Percentiles rank a stretch among this genome's conserved stretches.
Conservation (phyloP, 441 rosid genomes). For the Jatropha podagrica region DNA sequence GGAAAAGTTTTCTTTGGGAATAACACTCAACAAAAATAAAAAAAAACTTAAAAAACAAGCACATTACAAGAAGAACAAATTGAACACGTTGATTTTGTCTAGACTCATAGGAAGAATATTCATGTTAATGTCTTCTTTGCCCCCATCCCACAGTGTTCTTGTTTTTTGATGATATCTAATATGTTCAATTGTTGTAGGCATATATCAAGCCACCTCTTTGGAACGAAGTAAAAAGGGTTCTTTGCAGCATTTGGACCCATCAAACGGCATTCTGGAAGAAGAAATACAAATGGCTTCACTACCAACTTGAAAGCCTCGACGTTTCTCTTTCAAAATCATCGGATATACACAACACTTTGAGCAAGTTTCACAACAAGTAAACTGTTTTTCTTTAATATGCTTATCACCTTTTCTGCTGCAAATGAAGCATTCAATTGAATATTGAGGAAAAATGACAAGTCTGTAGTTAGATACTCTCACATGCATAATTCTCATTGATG, state of each 20-base stretch:
- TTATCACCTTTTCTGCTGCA: not conserved
- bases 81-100: not conserved
- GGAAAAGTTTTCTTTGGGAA: not conserved
- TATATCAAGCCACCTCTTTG: slow-evolving; percentile 77
- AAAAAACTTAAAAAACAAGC: not conserved
- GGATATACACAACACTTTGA: not conserved
- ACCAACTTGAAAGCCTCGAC: slow-evolving; percentile 44
- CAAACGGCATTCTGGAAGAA: slow-evolving; percentile 53
- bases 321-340: not conserved
- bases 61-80: not conserved
- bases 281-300: slow-evolving; percentile 51
- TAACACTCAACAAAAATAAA: not conserved
- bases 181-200: slow-evolving; percentile 43
- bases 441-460: not conserved
- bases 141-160: not conserved
- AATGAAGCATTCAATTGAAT: not conserved
- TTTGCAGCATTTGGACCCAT: slow-evolving; percentile 43
- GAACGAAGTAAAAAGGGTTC: slow-evolving; percentile 63
- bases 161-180: not conserved
- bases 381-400: not conserved
- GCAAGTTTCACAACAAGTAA: not conserved
- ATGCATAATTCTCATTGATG: not conserved
- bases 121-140: not conserved
- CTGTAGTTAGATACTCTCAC: not conserved
- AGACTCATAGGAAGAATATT: not conserved